Percentiles rank a stretch among this genome's conserved stretches.
phyloP scores from a whole-genome alignment of 2,329 filamentous ascomycete species.

The Pestalotiopsis sp. region DNA sequence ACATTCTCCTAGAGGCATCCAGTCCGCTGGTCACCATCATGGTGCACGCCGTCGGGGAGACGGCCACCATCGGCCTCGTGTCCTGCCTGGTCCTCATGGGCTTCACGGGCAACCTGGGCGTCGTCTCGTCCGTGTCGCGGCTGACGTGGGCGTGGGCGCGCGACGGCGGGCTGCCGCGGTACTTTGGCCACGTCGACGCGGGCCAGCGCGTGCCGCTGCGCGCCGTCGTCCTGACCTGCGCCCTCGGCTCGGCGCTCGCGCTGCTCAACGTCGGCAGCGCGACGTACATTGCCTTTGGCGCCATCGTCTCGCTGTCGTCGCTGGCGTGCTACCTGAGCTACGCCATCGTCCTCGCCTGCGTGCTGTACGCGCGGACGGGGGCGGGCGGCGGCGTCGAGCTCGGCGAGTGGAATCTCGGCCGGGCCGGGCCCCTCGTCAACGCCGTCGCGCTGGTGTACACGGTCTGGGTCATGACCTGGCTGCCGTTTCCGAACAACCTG shows the following conservation, averaged over 20 bases:
- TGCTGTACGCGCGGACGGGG: constrained; percentile 1
- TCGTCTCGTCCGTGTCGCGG: constrained; percentile 1
- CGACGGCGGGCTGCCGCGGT: constrained; percentile 4
- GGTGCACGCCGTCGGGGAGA: background rate
- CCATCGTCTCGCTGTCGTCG: constrained; percentile 1
- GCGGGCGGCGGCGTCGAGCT: background rate
- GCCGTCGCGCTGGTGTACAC: constrained; percentile 3
- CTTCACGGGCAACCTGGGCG: background rate
- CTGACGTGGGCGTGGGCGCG: constrained; percentile 8
- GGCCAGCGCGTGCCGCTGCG: constrained; percentile 2
- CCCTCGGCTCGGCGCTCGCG: background rate
- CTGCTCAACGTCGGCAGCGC: constrained; percentile 7
- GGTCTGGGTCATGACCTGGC: constrained; percentile 6
- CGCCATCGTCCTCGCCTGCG: background rate
- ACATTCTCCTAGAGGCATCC: background rate
- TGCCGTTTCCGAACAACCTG: constrained; percentile 9
- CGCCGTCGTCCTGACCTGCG: background rate
- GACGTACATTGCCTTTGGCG: background rate
- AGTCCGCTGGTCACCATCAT: constrained; percentile 4
- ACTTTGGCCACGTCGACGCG: constrained; percentile 8
- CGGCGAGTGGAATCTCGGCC: constrained; percentile 4
- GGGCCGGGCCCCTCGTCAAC: constrained; percentile 4
- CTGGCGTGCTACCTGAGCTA: constrained; percentile 5
- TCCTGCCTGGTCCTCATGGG: constrained; percentile 3
- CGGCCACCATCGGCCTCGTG: background rate